Base-by-base conservation (phyloP, 441 rosid genomes). In the Kokia cookei region DNA sequence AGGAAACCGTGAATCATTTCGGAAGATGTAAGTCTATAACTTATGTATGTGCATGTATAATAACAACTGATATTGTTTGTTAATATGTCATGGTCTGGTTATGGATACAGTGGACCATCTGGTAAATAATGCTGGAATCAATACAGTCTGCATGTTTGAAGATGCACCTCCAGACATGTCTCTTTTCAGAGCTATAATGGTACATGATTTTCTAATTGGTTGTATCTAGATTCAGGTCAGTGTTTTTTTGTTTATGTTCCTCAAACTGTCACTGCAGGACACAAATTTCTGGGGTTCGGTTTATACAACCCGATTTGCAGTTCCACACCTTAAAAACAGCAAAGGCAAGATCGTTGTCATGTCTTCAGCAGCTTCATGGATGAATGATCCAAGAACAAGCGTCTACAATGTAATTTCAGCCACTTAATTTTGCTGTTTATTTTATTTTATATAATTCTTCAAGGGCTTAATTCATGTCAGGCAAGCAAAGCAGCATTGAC, bases 271-370 rank as follows among this genome's bases (percentile, higher is more conserved):
- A 32, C 0, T 7, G 47, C 75, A 92, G 94, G 93, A 90, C 48
- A 88, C 82, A 1, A 88, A 92, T 64, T 93, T 89, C 70, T 89
- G 94, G 93, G 97, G 96, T 22, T 81, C 92, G 0, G 91, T 81
- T 54, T 90, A 87, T 22, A 82, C 81, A 7, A 82, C 92, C 64
- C 72, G 73, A 43, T 87, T 85, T 42, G 95, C 93, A 12, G 78
- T 86, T 74, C 93, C 90, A 0, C 77, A 90, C 74, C 88, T 90
- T 2, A 73, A 82, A 74, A 73, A 81, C n/a, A 87, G 78, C 69
- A 58, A 58, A 65, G 97, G 98, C 53, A 91, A 87, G 84, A 91
- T 90, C 50, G 73, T 86, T 24, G 93, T 72, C 32, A 71, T 91
- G 74, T 77, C 91, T 0, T 90, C 90, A 4, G 27, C 84, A n/a